These are phyloP conservation scores for Aquilaria malaccensis DNA, from an alignment of 345 rosid species.

Conservation along the genomic window DNA sequence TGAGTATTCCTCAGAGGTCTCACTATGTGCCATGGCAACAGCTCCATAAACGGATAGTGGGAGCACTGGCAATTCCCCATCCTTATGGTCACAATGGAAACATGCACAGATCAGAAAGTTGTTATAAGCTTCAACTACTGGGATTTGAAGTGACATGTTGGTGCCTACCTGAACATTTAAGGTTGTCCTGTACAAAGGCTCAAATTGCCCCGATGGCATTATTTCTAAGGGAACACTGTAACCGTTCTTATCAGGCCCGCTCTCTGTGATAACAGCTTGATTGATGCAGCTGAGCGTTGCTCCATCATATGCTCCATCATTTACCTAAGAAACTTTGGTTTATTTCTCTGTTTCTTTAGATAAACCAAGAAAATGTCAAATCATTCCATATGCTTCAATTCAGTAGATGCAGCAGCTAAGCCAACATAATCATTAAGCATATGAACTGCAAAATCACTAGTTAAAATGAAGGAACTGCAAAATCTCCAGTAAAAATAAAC, in stretches of 20 bases:
- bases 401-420: not conserved
- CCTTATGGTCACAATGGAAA: constrained; percentile 29
- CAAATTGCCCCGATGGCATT: constrained; percentile 90
- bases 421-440: not conserved
- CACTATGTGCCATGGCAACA: constrained; percentile 89
- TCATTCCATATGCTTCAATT: constrained; percentile 2
- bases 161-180: constrained; percentile 62
- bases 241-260: constrained; percentile 40
- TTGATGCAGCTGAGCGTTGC: constrained; percentile 47
- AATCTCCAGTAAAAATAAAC: too few relatives aligned
- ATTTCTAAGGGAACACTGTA: constrained; percentile 76
- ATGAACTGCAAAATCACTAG: not conserved
- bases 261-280: constrained; percentile 71
- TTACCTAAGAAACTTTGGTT: constrained; percentile 35
- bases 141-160: not conserved
- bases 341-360: not conserved
- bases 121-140: not conserved
- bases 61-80: constrained; percentile 86
- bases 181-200: constrained; percentile 79
- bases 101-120: not conserved
- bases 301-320: constrained; percentile 77
- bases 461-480: not conserved
- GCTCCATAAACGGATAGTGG: constrained; percentile 87
- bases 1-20: constrained; percentile 78
- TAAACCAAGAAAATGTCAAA: constrained; percentile 5